Evolutionary conservation across 768 basidiomycete genomes (phyloP).

Genomic region (Mycena polygramma): DNA sequence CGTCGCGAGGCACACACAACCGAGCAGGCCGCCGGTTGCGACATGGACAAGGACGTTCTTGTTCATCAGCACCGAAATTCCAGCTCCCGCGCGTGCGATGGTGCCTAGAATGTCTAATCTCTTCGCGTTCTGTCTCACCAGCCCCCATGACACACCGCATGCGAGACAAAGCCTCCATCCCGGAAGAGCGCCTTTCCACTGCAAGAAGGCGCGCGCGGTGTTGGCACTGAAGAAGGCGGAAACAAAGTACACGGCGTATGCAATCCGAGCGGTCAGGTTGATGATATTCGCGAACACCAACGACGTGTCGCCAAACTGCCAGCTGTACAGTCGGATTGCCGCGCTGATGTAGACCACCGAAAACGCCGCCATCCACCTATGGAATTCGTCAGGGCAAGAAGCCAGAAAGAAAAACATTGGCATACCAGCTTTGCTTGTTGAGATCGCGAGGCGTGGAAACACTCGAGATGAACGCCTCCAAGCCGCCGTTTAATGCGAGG

Average conservation of each 20-base stretch:
- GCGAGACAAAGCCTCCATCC: constrained; percentile 38
- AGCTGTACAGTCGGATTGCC: constrained; percentile 60
- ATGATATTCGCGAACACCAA: constrained; percentile 84
- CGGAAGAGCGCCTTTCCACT: constrained; percentile 46
- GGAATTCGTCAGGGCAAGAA: constrained; percentile 19
- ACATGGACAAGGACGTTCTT: constrained; percentile 49
- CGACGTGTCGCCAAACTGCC: constrained; percentile 72
- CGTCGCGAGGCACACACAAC: constrained; percentile 41
- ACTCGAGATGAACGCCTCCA: constrained; percentile 92
- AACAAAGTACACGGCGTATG: constrained; percentile 69
- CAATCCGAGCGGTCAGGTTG: constrained; percentile 73
- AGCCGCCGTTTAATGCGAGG: constrained; percentile 89
- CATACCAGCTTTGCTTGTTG: constrained; percentile 73
- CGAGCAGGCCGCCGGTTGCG: constrained; percentile 47
- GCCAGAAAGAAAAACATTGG: not conserved
- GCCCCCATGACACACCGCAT: constrained; percentile 41
- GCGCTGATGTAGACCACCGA: constrained; percentile 75
- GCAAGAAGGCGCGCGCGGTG: constrained; percentile 35
- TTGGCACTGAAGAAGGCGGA: constrained; percentile 58
- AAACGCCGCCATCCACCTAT: constrained; percentile 84
- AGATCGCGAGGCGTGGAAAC: constrained; percentile 79
- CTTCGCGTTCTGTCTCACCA: constrained; percentile 46
- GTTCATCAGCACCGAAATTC: constrained; percentile 41
- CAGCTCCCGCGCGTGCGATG: constrained; percentile 40
- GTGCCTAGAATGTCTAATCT: constrained; percentile 40